Percentiles rank a stretch among this genome's conserved stretches.
Conservation (phyloP, 202 grass and related monocot genomes). For the Carex arenaria region DNA sequence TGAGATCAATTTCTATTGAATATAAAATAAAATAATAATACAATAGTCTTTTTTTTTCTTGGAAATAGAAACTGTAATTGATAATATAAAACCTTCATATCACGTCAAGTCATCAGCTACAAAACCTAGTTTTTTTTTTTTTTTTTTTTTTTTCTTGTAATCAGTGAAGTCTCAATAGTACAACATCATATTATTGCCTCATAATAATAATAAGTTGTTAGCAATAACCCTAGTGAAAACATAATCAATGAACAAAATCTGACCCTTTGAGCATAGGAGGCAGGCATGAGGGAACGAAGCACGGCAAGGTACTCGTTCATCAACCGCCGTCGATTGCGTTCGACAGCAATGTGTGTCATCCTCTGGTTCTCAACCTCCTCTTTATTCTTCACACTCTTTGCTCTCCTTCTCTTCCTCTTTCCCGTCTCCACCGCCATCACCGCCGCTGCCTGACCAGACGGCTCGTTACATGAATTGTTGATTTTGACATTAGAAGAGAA, state of each 20-base stretch:
- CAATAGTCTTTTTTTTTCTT: not conserved
- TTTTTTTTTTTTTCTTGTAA: not conserved
- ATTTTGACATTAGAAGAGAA: conserved; percentile 3
- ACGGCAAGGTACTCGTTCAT: conserved; percentile 91
- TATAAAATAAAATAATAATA: not conserved
- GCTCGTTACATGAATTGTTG: not conserved
- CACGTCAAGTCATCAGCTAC: not conserved
- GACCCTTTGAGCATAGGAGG: conserved; percentile 74
- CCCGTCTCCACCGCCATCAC: not conserved
- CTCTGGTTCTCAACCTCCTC: conserved; percentile 84
- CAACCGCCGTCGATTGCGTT: conserved; percentile 74
- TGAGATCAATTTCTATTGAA: not conserved
- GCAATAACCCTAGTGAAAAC: not conserved
- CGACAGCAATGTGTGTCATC: conserved; percentile 95
- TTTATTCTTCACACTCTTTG: conserved; percentile 55
- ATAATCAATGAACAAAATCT: not conserved
- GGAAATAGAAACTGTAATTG: not conserved
- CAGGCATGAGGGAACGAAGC: conserved; percentile 78
- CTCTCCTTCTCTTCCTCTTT: conserved; percentile 52
- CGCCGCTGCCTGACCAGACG: not conserved
- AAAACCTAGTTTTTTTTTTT: not conserved
- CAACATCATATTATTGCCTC: not conserved
- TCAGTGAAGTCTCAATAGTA: not conserved
- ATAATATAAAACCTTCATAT: not conserved
- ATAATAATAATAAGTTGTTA: not conserved